phyloP scores from a whole-genome alignment of 2,329 filamentous ascomycete species.

The Zasmidium citrigriseum region DNA sequence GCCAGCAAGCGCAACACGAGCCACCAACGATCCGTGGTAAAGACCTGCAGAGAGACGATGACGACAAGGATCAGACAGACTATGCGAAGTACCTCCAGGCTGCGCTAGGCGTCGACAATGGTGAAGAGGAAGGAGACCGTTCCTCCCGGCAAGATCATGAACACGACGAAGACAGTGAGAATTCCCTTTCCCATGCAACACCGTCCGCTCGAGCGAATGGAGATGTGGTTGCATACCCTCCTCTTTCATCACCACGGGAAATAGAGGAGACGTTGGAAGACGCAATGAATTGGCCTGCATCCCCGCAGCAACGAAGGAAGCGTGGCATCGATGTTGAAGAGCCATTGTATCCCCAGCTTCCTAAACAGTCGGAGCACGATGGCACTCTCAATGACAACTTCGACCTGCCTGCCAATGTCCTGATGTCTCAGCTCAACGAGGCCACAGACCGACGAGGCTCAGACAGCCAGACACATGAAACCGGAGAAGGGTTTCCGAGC shows the following conservation, averaged over 20 bases:
- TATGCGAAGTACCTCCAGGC: constrained; percentile 29
- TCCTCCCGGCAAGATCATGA: not conserved
- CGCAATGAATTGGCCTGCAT: constrained; percentile 17
- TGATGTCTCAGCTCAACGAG: constrained; percentile 5
- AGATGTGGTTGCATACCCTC: not conserved
- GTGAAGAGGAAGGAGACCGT: too few relatives aligned
- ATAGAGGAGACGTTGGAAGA: constrained; percentile 10
- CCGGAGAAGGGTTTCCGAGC: too few relatives aligned
- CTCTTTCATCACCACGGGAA: constrained; percentile 15
- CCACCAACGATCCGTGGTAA: constrained; percentile 22
- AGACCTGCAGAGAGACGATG: constrained; percentile 34
- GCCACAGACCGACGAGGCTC: not conserved
- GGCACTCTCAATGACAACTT: not conserved
- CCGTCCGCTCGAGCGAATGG: not conserved
- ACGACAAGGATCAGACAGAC: constrained; percentile 29
- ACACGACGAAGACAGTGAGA: not conserved
- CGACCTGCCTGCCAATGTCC: not conserved
- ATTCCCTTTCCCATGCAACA: not conserved
- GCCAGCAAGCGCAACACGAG: constrained; percentile 31
- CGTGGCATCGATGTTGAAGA: not conserved
- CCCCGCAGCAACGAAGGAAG: constrained; percentile 11
- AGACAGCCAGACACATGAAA: not conserved
- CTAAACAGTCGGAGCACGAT: not conserved
- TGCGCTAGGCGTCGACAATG: not conserved
- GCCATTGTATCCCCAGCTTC: constrained; percentile 3